Base-by-base conservation (phyloP, 345 rosid genomes). In the Boechera stricta region DNA sequence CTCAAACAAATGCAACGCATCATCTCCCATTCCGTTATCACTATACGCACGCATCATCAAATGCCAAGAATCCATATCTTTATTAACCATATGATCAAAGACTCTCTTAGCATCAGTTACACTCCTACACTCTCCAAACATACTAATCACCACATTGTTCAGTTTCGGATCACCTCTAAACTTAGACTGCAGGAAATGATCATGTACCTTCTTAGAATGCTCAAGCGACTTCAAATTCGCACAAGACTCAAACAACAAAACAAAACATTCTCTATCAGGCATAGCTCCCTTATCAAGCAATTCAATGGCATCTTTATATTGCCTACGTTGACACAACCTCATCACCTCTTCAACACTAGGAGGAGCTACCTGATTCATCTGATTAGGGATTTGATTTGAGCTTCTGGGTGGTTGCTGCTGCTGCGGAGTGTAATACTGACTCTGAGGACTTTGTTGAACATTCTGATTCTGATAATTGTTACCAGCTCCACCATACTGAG, bases 31-130 rank as follows among this genome's bases (percentile, higher is more conserved):
- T 29, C 83, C 85, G 51, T 89, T 91, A 71, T 80, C 78, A 12
- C 87, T 88, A 77, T 84, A 86, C 2, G 81, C 92, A 70, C 80
- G 77, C 66, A 91, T 85, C 91, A 87, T 85, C 84, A 81, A 76
- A 84, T 87, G 91, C 97, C 97, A 91, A 0, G 92, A 77, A 69
- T 84, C 94, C 77, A 87, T 86, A 72, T 87, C 64, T 78, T 87
- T 89, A 38, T 85, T 86, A 2, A 84, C 80, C 92, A 87, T 89
- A 66, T 91, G 87, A 77, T 89, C 91, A 67, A 91, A 91, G 36
- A 89, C 97, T 76, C 97, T 87, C 72, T 82, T 77, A 2, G 91
- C 89, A 77, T 91, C 91, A 5, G 84, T 86, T 78, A 86, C 82
- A 69, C 92, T 83, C 10, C 18, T 77, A 62, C 92, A 86, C 44